phyloP scores from a whole-genome alignment of 2,329 filamentous ascomycete genomes.

The Aspergillus nomiae region DNA sequence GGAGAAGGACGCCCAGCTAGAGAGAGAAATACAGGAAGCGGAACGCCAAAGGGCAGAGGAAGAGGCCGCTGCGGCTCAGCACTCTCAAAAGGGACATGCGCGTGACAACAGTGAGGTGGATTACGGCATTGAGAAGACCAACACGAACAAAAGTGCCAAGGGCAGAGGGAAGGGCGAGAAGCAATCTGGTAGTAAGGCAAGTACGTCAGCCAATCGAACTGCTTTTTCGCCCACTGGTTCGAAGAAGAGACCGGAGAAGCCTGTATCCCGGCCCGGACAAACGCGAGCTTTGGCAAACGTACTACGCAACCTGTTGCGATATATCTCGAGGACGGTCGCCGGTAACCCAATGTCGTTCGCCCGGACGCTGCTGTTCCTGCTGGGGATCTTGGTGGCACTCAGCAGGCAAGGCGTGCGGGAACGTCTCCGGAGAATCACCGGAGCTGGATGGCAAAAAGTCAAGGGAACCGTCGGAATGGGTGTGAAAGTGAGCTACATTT shows the following conservation, averaged over 20 bases:
- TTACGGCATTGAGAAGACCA: constrained; percentile 66
- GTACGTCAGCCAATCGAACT: constrained; percentile 31
- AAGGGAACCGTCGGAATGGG: constrained; percentile 90
- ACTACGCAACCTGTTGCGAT: constrained; percentile 53
- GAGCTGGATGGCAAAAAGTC: constrained; percentile 76
- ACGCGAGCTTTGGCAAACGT: constrained; percentile 47
- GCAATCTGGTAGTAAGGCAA: constrained; percentile 21
- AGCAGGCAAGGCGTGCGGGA: constrained; percentile 75
- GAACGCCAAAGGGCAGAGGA: constrained; percentile 44
- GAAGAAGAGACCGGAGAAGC: constrained; percentile 44
- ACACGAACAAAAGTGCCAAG: constrained; percentile 38
- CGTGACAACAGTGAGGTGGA: constrained; percentile 67
- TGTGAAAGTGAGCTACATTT: constrained; percentile 96
- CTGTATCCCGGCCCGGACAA: constrained; percentile 36
- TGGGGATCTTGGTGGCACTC: constrained; percentile 75
- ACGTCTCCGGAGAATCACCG: constrained; percentile 68
- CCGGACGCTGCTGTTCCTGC: constrained; percentile 73
- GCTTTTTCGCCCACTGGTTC: constrained; percentile 35
- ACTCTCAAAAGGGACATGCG: constrained; percentile 42
- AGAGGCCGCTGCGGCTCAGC: constrained; percentile 43
- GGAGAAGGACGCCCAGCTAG: constrained; percentile 58
- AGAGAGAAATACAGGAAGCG: constrained; percentile 48
- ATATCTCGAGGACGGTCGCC: constrained; percentile 54
- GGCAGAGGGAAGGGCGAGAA: constrained; percentile 33
- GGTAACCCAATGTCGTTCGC: constrained; percentile 59